A percentile compares a stretch with the other conserved stretches of the same genome.
Evolutionary conservation across 2,329 filamentous ascomycete species (phyloP).

Genomic region (Talaromyces sp.): DNA sequence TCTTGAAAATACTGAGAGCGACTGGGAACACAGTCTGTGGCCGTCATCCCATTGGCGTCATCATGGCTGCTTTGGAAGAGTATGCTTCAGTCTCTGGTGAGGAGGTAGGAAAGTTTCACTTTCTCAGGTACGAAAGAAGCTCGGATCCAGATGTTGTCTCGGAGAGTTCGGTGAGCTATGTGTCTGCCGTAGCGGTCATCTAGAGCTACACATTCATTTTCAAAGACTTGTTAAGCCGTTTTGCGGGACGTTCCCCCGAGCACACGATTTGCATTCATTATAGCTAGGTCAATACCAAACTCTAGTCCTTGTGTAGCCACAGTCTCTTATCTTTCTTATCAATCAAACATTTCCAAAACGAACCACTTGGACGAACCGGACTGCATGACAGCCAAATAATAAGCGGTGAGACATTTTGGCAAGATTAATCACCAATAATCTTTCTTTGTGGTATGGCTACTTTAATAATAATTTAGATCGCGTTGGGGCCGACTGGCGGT

Average conservation of each 20-base stretch:
- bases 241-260: background rate
- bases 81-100: conserved; percentile 44
- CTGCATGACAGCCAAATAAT: background rate
- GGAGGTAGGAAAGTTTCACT: conserved; percentile 61
- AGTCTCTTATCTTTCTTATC: conserved; percentile 2
- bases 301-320: background rate
- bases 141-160: conserved; percentile 62
- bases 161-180: conserved; percentile 93
- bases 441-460: background rate
- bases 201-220: conserved; percentile 30
- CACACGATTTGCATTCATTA: background rate
- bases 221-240: background rate
- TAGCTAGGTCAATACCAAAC: background rate
- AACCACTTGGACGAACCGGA: background rate
- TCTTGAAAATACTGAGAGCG: conserved; percentile 63
- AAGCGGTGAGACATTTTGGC: background rate
- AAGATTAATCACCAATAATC: background rate
- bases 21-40: conserved; percentile 94
- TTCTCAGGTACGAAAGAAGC: conserved; percentile 85
- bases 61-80: conserved; percentile 80
- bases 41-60: conserved; percentile 87
- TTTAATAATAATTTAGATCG: background rate
- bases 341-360: background rate
- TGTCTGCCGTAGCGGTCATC: conserved; percentile 80
- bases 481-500: conserved; percentile 2